Base-by-base conservation (phyloP, 495 filamentous ascomycete species). In the Daldinia concentrica region DNA sequence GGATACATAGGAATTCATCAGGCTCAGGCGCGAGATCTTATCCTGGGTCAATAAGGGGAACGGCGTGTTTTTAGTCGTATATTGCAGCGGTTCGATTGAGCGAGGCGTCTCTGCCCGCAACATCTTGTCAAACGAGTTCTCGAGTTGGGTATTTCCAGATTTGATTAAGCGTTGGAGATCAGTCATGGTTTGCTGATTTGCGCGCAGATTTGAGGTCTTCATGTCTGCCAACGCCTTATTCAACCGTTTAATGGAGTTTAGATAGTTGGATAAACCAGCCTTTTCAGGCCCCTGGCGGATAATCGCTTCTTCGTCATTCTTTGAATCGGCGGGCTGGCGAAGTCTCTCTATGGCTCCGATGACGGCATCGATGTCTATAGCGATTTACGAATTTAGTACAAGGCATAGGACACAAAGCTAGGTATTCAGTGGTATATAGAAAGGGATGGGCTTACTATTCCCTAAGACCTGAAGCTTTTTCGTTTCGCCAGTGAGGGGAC, bases 401-500 rank as follows among this genome's bases (percentile, higher is more conserved):
- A 59, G 41, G 30, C 12, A 34, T 11, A 48, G 19, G 19, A 39
- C 6, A 8, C 17, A 58, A 69, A 52, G 22, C 29, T 22, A 52
- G 22, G 26, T 22, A 11, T 22, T 6, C 9, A 4, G 30, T 22
- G n/a, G 29, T 6, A 15, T 27, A 60, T 39, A 30, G 11, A 30
- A 48, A 60, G 34, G 27, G 37, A 56, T 59, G 32, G 56, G 76
- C 87, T 60, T 77, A 91, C 90, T 98, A 68, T 85, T 89, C 60
- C 92, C 94, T 41, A 94, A 88, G 24, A 88, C 86, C 77, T 98
- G 96, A 5, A 98, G 87, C 39, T 87, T 90, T 79, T 93, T 91
- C 1, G 96, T 98, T 76, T 97, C 96, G 74, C 92, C 93, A 78
- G 94, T 94, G 29, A 98, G 90, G 8, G 96, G 96, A 1, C 94